phyloP scores from a whole-genome alignment of 176 grass and related monocot genomes.

The Zea mays region Zm-B73-REFERENCE-NAM-5.0 NC_050097.1:50530501-50531000 shows the following conservation, averaged over 20 bases:
- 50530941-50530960: neutral
- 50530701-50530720: neutral
- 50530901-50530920: neutral
- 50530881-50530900: neutral
- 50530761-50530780: neutral
- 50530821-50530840: neutral
- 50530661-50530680: neutral
- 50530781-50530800: conserved; percentile 15
- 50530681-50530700: neutral
- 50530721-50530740: conserved; percentile 2
- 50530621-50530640: neutral
- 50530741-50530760: neutral
- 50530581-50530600: neutral
- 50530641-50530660: neutral
- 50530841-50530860: neutral
- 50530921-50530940: neutral
- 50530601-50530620: neutral
- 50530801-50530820: neutral
- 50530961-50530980: neutral
- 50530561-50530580: neutral
- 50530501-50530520: neutral
- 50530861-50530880: neutral
- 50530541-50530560: neutral
- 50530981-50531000: too few species aligned
- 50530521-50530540: neutral